Conservation (phyloP, 495 filamentous ascomycete species). For the Pyrenula massariospora region DNA sequence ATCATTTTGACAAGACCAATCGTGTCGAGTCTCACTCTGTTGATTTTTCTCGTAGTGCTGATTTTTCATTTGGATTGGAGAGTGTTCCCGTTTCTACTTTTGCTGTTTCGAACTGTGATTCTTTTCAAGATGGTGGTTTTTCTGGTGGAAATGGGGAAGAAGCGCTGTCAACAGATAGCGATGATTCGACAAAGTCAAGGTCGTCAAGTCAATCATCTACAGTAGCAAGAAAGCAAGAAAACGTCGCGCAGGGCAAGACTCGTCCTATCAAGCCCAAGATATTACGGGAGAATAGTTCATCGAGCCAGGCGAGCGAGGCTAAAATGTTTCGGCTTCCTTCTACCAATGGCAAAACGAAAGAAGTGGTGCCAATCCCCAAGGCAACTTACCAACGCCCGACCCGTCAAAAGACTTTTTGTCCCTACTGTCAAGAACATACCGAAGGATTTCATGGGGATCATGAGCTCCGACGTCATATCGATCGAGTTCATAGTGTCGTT, state of each 20-base stretch:
- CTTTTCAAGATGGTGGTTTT: background rate
- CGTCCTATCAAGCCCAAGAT: background rate
- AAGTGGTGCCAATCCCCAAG: slow-evolving; percentile 55
- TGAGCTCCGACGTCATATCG: slow-evolving; percentile 77
- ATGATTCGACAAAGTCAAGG: background rate
- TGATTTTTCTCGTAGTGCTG: background rate
- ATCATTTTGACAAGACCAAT: background rate
- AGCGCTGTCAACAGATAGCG: background rate
- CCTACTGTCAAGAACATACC: slow-evolving; percentile 60
- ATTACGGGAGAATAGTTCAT: background rate
- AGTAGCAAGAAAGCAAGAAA: background rate
- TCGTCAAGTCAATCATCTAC: background rate
- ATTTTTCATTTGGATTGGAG: background rate
- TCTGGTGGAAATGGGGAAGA: background rate
- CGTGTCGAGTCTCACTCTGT: background rate
- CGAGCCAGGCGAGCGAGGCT: background rate
- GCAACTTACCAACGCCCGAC: slow-evolving; percentile 62
- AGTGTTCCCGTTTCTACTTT: background rate
- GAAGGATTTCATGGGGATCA: slow-evolving; percentile 90
- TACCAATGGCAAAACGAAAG: slow-evolving; percentile 45
- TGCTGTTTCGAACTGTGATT: background rate
- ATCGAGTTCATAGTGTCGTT: slow-evolving; percentile 61
- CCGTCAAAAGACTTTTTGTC: slow-evolving; percentile 66
- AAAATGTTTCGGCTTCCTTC: slow-evolving; percentile 44
- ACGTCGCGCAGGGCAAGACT: background rate